These are phyloP conservation scores for Aspergillus fijiensis DNA, from an alignment of 2,329 filamentous ascomycete genomes.

Conservation along the genomic window DNA sequence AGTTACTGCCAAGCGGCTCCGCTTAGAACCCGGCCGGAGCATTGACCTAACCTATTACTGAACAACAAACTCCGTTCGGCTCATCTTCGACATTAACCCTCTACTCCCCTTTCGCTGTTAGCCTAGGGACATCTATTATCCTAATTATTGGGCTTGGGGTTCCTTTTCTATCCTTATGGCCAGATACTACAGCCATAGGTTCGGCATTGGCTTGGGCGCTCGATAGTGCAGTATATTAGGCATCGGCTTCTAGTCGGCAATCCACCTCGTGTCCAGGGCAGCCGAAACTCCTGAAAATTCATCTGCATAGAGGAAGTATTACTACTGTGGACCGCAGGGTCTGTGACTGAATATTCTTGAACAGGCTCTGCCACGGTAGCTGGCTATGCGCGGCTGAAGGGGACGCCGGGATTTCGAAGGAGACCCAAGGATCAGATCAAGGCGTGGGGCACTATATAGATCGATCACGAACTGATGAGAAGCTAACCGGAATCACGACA, in stretches of 20 bases:
- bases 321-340: neutral
- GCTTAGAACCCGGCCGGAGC: slow-evolving; percentile 11
- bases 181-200: slow-evolving; percentile 9
- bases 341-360: neutral
- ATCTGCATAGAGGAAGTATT: neutral
- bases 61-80: slow-evolving; percentile 5
- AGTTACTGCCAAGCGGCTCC: slow-evolving; percentile 18
- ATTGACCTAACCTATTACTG: neutral
- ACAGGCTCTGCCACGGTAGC: neutral
- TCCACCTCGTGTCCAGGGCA: neutral
- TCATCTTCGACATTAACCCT: neutral
- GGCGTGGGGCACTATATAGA: neutral
- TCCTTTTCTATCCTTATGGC: slow-evolving; percentile 11
- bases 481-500: neutral
- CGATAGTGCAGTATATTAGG: slow-evolving; percentile 3
- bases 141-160: slow-evolving; percentile 7
- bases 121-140: neutral
- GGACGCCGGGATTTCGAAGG: neutral
- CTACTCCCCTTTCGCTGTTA: neutral
- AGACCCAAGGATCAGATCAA: neutral
- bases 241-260: neutral
- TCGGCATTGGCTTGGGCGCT: slow-evolving; percentile 8
- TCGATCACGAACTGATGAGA: neutral
- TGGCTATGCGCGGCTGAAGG: neutral
- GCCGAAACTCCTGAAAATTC: neutral